phyloP scores from a whole-genome alignment of 2,329 filamentous ascomycete species.

The Fonsecaea pedrosoi region DNA sequence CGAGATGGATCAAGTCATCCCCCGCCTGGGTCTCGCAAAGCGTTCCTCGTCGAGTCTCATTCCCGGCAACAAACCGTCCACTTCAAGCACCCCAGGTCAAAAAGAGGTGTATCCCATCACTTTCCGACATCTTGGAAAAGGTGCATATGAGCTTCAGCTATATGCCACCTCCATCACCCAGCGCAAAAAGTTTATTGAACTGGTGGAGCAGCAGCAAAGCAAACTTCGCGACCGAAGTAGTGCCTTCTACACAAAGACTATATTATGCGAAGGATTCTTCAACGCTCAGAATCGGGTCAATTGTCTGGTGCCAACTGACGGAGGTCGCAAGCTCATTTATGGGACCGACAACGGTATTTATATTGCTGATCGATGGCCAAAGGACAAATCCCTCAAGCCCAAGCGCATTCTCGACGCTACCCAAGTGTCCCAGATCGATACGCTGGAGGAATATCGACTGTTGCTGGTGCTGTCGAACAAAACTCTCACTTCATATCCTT shows the following conservation, averaged over 20 bases:
- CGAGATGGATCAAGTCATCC: conserved; percentile 96
- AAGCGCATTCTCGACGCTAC: conserved; percentile 83
- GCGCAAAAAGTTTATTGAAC: conserved; percentile 95
- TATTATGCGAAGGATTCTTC: conserved; percentile 86
- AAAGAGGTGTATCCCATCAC: conserved; percentile 92
- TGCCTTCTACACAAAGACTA: conserved; percentile 72
- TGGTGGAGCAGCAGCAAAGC: conserved; percentile 88
- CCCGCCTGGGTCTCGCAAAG: conserved; percentile 78
- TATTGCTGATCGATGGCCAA: conserved; percentile 86
- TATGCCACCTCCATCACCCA: conserved; percentile 85
- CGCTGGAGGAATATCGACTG: conserved; percentile 92
- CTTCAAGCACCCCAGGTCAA: conserved; percentile 56
- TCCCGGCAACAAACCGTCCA: conserved; percentile 61
- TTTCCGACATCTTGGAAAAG: conserved; percentile 93
- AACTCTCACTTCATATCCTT: conserved; percentile 85
- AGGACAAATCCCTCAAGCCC: conserved; percentile 75
- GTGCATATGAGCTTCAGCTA: conserved; percentile 89
- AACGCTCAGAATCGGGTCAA: conserved; percentile 88
- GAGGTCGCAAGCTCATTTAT: conserved; percentile 90
- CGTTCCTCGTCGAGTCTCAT: conserved; percentile 86
- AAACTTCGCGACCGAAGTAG: conserved; percentile 75
- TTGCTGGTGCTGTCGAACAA: conserved; percentile 92
- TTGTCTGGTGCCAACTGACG: conserved; percentile 94
- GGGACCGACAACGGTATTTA: conserved; percentile 95
- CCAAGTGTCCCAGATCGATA: conserved; percentile 92